Base-by-base conservation (phyloP, 495 filamentous ascomycete species). In the Cairneyella variabilis region DNA sequence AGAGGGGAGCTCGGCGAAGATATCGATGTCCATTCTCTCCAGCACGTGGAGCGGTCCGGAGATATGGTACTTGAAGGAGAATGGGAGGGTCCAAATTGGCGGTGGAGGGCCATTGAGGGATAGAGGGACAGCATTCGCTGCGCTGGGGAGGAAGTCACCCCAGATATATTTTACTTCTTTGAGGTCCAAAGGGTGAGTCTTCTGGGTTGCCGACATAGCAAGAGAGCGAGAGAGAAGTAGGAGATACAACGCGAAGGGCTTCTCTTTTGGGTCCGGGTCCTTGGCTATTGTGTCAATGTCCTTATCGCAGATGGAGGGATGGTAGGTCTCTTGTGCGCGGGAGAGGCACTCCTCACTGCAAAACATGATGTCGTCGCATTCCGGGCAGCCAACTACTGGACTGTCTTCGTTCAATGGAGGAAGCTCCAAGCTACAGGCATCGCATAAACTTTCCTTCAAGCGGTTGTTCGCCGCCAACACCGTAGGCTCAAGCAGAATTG, bases 141-240 rank as follows among this genome's bases (percentile, higher is more conserved):
- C 48, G 34, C 69, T 68, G 12, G 69, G 66, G n/a, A 79, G 66
- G 51, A 78, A 78, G 57, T 78, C 93, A n/a, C 91, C 95, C 85
- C 95, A 97, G 53, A 97, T 91, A 69, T 90, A 96, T 61, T 91
- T 92, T 26, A 93, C 78, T 60, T 95, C 88, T 0, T 78, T 76
- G 0, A 97, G 78, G 1, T 93, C 86, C 12, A 97, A 78, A 1
- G 95, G 89, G 61, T 98, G 89, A 4, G 79, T 66, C 17, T 83
- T 77, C 64, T 91, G 88, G n/a, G 89, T 90, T 25, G 84, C 77
- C 0, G 93, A 79, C 79, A 97, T 89, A 37, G 93, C 91, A 18
- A 97, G 70, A 0, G 89, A 76, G 3, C 95, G 89, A 14, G 82
- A 80, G 5, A 93, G 71, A 0, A 95, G 82, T 4, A 92, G 71